Conservation (phyloP, 1,139 yeast species). For the Pichia sp. region DNA sequence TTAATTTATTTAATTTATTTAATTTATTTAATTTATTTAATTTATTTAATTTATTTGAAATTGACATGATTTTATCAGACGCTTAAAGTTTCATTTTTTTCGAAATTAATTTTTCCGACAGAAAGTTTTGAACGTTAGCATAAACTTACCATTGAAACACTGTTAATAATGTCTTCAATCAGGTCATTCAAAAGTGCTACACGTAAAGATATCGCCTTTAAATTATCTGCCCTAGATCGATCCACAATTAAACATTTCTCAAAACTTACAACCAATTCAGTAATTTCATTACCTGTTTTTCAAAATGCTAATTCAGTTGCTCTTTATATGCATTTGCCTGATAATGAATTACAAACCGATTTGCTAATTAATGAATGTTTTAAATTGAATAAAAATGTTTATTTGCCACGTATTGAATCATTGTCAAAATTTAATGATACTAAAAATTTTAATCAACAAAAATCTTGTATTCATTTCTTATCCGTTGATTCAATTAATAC, state of each 20-base stretch:
- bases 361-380: slow-evolving; percentile 32
- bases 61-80: too few relatives aligned
- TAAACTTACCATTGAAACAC: too few relatives aligned
- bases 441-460: slow-evolving; percentile 32
- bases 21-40: too few relatives aligned
- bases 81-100: too few relatives aligned
- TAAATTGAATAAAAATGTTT: slow-evolving; percentile 33
- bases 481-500: slow-evolving; percentile 36
- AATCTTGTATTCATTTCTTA: slow-evolving; percentile 54
- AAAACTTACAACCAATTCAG: background rate
- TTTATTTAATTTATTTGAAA: too few relatives aligned
- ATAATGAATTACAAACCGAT: slow-evolving; percentile 7
- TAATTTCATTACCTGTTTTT: background rate
- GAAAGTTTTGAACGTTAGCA: too few relatives aligned
- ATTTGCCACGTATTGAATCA: slow-evolving; percentile 44
- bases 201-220: background rate
- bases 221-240: background rate
- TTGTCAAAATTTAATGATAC: slow-evolving; percentile 21
- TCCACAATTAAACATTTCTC: background rate
- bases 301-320: slow-evolving; percentile 5
- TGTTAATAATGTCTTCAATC: background rate
- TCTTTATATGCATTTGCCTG: slow-evolving; percentile 8
- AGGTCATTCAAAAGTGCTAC: background rate
- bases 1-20: too few relatives aligned
- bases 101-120: too few relatives aligned